Base-by-base conservation (phyloP, 1,139 yeast species). In the Kodamaea derodonti region DNA sequence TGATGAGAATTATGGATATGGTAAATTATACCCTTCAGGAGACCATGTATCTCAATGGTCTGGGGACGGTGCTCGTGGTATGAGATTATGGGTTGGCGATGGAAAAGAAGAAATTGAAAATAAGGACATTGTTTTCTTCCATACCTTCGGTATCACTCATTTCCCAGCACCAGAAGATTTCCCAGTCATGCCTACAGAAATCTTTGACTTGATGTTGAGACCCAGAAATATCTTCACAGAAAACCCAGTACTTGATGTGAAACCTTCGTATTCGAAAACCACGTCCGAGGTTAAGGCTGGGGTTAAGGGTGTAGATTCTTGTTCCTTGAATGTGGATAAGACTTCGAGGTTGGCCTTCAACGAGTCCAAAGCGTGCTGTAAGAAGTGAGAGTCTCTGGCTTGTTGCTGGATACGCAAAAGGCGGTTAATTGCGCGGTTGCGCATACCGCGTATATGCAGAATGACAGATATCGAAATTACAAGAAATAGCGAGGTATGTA, bases 81-180 rank as follows among this genome's bases (percentile, higher is more conserved):
- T 80, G 74, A 74, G 80, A 56, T 72, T 77, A 47, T 82, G 88
- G 88, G 65, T 79, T 42, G 86, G 83, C 36, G 81, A 80, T 47
- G 87, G 86, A 38, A 41, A 62, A 8, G 87, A 73, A 34, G 58
- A 58, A 14, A 65, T 83, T 51, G 84, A 80, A 49, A 73, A 83
- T 61, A 78, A 84, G 27, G 90, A 83, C 55, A 72, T 83, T 44
- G 70, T 83, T 33, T 62, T 80, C 49, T 84, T 80, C 78, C 92
- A 83, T 59, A 83, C 90, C 24, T 84, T 84, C 54, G 94, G 94
- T 52, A 75, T 84, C 46, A 80, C 92, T 29, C 95, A 84, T 55
- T 80, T 83, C 75, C 95, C 95, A 41, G 80, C 90, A 10, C 92
- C 94, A 41, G 94, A 84, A 65, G 95, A 84, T 62, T 84, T 83